Evolutionary conservation across 805 yeast genomes (phyloP).

Genomic region (Suhomyces faveliae): DNA sequence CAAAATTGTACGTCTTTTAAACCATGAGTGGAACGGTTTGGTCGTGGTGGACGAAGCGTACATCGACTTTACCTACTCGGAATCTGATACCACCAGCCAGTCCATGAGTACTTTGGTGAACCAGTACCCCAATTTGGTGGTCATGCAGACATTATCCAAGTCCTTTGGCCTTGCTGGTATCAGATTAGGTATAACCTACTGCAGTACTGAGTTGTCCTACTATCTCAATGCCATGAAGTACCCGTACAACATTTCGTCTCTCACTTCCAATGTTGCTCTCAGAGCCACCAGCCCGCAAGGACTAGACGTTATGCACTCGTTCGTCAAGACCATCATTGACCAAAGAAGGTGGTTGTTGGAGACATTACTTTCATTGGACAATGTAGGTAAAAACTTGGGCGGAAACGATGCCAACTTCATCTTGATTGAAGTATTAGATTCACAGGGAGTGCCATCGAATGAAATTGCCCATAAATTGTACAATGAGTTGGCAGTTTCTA

Average conservation of each 20-base stretch:
- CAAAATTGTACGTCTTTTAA: conserved; percentile 37
- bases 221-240: conserved; percentile 89
- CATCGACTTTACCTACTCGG: conserved; percentile 63
- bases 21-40: conserved; percentile 67
- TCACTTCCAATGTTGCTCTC: conserved; percentile 71
- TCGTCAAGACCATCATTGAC: conserved; percentile 46
- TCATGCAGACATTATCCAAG: conserved; percentile 88
- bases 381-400: conserved; percentile 76
- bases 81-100: conserved; percentile 35
- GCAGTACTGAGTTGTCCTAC: conserved; percentile 56
- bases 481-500: conserved; percentile 63
- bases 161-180: conserved; percentile 97
- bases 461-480: conserved; percentile 66
- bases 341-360: conserved; percentile 58
- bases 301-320: conserved; percentile 55
- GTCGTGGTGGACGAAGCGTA: conserved; percentile 94
- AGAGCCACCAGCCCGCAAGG: conserved; percentile 67
- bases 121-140: conserved; percentile 78
- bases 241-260: conserved; percentile 87
- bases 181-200: conserved; percentile 79
- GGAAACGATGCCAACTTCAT: conserved; percentile 85
- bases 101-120: conserved; percentile 79
- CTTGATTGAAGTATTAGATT: conserved; percentile 66
- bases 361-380: conserved; percentile 53
- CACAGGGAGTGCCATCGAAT: conserved; percentile 62